phyloP scores from a whole-genome alignment of 768 basidiomycete genomes.

The Symmetrospora coprosmae region DNA sequence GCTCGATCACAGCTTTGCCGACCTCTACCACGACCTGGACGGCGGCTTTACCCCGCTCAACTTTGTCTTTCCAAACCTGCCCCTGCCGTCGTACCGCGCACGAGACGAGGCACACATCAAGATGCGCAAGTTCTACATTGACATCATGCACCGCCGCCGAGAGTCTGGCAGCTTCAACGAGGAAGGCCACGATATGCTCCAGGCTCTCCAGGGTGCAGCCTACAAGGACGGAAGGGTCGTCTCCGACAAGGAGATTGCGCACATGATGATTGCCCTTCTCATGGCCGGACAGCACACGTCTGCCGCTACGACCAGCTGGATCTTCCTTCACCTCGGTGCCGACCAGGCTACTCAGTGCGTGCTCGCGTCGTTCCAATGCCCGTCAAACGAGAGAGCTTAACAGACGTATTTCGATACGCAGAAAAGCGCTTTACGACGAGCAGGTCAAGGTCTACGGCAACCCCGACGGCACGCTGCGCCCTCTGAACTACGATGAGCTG shows the following conservation, averaged over 20 bases:
- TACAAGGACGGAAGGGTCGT: slow-evolving; percentile 69
- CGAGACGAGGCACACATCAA: slow-evolving; percentile 80
- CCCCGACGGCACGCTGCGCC: slow-evolving; percentile 55
- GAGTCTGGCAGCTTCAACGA: slow-evolving; percentile 44
- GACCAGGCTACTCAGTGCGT: slow-evolving; percentile 61
- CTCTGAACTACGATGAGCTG: slow-evolving; percentile 72
- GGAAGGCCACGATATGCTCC: slow-evolving; percentile 81
- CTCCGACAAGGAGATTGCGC: slow-evolving; percentile 81
- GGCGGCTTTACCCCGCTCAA: slow-evolving; percentile 40
- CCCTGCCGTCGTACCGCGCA: slow-evolving; percentile 72
- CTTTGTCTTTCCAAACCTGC: slow-evolving; percentile 85
- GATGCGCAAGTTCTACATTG: slow-evolving; percentile 84
- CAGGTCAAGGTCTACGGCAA: slow-evolving; percentile 68
- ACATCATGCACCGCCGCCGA: slow-evolving; percentile 61
- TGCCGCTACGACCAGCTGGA: slow-evolving; percentile 82
- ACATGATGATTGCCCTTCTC: slow-evolving; percentile 94
- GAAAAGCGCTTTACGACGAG: slow-evolving; percentile 73
- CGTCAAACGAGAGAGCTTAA: background rate
- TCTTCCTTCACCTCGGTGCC: slow-evolving; percentile 69
- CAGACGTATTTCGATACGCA: slow-evolving; percentile 34
- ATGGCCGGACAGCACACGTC: slow-evolving; percentile 99
- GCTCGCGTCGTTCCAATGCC: background rate
- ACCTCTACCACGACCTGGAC: slow-evolving; percentile 74
- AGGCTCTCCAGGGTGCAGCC: slow-evolving; percentile 62
- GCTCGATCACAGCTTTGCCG: slow-evolving; percentile 70